phyloP scores from a whole-genome alignment of 192 early-diverging fungal species.

The Diversispora epigaea region DNA sequence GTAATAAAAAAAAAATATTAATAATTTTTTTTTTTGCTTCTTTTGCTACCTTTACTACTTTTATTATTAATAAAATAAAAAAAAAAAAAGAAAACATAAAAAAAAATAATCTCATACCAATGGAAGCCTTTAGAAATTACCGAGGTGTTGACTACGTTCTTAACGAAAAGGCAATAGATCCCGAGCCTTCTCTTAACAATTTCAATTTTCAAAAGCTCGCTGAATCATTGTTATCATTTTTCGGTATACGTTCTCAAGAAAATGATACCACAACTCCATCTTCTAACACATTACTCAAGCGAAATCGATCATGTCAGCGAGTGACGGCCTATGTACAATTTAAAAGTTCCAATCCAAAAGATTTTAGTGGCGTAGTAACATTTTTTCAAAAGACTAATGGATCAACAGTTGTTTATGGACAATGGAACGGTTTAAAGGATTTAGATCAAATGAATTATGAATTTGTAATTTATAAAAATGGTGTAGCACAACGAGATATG shows the following conservation, averaged over 20 bases:
- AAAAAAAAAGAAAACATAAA: no score
- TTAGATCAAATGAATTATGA: constrained; percentile 10
- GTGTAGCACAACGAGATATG: neutral
- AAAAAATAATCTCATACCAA: no score
- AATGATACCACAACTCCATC: neutral
- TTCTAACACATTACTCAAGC: neutral
- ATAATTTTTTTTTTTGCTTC: no score
- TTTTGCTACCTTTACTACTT: no score
- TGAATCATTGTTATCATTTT: neutral
- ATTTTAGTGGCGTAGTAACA: neutral
- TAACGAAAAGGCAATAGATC: no score
- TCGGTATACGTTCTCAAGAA: neutral
- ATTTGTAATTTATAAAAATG: constrained; percentile 24
- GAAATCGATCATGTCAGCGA: neutral
- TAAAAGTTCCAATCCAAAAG: neutral
- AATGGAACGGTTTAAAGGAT: constrained; percentile 2
- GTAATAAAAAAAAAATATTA: no score
- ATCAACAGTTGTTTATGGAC: constrained; percentile 6
- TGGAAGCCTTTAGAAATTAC: no score
- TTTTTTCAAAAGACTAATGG: neutral
- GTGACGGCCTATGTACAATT: neutral
- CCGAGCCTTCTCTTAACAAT: no score
- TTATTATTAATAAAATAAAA: no score
- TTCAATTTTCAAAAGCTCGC: neutral
- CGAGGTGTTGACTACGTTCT: no score